These are phyloP conservation scores for Plasmodium blacklocki DNA, from an alignment of 169 alveolate species.

Conservation along the genomic window DNA sequence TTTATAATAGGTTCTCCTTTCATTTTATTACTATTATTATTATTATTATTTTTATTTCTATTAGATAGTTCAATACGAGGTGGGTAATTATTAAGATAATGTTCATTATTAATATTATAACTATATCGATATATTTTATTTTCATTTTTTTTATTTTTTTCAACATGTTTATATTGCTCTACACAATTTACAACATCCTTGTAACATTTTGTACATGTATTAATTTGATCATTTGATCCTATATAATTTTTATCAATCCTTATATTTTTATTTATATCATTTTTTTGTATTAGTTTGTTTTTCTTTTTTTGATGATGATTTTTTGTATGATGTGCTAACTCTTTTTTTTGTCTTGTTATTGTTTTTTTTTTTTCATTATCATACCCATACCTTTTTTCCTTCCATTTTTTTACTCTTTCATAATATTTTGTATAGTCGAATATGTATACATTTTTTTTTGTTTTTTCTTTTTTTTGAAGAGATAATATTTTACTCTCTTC, in stretches of 20 bases:
- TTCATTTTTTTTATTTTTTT: no score
- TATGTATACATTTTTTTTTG: conserved; percentile 6
- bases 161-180: no score
- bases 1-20: no score
- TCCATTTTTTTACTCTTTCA: conserved; percentile 50
- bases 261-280: background rate
- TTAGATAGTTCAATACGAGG: no score
- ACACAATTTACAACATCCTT: no score
- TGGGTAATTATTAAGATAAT: no score
- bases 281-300: background rate
- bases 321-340: background rate
- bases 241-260: background rate
- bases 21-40: no score
- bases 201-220: background rate
- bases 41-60: no score
- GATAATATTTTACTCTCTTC: background rate
- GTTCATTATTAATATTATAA: no score
- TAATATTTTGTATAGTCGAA: conserved; percentile 46
- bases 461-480: background rate
- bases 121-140: no score
- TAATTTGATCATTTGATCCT: background rate
- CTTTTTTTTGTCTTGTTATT: background rate
- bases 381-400: conserved; percentile 32
- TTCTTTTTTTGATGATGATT: no score
- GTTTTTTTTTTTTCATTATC: conserved; percentile 8